A percentile compares a stretch with the other conserved stretches of the same genome.
phyloP scores from a whole-genome alignment of 352 stramenopile species.

The Pythium aquatile region DNA sequence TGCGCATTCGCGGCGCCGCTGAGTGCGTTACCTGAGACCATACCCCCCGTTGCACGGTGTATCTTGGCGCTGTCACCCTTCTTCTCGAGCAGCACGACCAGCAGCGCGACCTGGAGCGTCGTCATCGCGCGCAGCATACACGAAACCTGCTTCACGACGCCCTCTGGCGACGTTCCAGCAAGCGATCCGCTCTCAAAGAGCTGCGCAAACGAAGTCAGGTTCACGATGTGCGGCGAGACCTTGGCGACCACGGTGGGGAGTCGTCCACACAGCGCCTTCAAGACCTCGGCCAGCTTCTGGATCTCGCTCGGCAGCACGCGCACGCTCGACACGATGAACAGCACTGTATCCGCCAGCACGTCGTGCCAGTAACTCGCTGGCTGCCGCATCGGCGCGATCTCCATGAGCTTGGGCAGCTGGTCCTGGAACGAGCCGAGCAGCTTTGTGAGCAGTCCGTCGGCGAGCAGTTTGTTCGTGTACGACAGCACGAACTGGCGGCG shows the following conservation, averaged over 20 bases:
- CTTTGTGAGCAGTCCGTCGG: slow-evolving; percentile 48
- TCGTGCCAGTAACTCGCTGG: slow-evolving; percentile 78
- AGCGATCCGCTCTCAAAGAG: slow-evolving; percentile 69
- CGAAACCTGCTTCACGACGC: slow-evolving; percentile 67
- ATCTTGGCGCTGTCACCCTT: slow-evolving; percentile 42
- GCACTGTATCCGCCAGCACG: slow-evolving; percentile 62
- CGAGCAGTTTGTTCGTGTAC: slow-evolving; percentile 68
- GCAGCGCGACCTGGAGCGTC: slow-evolving; percentile 63
- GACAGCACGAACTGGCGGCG: slow-evolving; percentile 60
- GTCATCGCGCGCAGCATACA: slow-evolving; percentile 78
- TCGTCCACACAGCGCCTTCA: slow-evolving; percentile 57
- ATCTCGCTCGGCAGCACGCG: slow-evolving; percentile 53
- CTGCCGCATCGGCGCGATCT: slow-evolving; percentile 58
- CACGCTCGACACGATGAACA: slow-evolving; percentile 61
- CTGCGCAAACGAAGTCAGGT: slow-evolving; percentile 71
- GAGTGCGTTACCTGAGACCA: slow-evolving; percentile 42
- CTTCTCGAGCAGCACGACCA: slow-evolving; percentile 60
- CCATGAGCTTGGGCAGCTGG: slow-evolving; percentile 53
- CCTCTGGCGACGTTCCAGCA: slow-evolving; percentile 58
- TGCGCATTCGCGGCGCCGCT: slow-evolving; percentile 40
- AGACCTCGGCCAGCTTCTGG: slow-evolving; percentile 43
- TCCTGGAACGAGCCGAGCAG: slow-evolving; percentile 45
- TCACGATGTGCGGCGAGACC: slow-evolving; percentile 81
- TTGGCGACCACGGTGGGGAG: slow-evolving; percentile 61
- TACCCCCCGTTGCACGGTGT: slow-evolving; percentile 58